Conservation (phyloP, 2,329 filamentous ascomycete genomes). For the Hypocreales sp. region DNA sequence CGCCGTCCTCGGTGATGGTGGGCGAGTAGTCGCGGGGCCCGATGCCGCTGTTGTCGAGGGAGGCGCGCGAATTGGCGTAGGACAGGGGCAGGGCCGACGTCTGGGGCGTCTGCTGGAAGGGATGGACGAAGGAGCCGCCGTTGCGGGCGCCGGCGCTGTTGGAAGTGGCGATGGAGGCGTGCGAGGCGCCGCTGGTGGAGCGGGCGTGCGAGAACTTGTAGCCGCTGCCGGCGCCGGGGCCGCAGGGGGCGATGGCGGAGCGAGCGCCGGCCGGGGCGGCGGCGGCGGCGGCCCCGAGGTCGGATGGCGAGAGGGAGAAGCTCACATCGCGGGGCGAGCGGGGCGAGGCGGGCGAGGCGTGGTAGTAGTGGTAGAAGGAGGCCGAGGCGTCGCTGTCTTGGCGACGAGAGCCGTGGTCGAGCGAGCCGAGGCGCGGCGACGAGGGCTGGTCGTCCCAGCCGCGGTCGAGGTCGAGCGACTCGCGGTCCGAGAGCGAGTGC, state of each 20-base stretch:
- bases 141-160: constrained; percentile 27
- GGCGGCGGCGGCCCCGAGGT: constrained; percentile 11
- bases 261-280: not conserved
- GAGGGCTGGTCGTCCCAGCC: constrained; percentile 37
- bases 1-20: constrained; percentile 37
- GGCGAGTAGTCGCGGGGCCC: constrained; percentile 35
- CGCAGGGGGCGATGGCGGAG: not conserved
- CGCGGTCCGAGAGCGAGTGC: constrained; percentile 35
- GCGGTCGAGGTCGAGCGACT: constrained; percentile 45
- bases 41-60: constrained; percentile 24
- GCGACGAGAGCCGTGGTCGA: constrained; percentile 6
- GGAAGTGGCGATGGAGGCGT: constrained; percentile 38
- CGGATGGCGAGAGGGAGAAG: constrained; percentile 25
- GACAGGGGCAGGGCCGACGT: constrained; percentile 44
- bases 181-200: constrained; percentile 42
- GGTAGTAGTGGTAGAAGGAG: constrained; percentile 10
- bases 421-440: constrained; percentile 3
- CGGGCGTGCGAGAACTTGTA: constrained; percentile 37
- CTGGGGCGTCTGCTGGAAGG: constrained; percentile 48
- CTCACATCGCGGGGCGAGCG: constrained; percentile 24
- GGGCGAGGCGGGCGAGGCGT: not conserved
- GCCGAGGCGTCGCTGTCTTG: constrained; percentile 7
- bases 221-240: constrained; percentile 1
- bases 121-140: constrained; percentile 40
- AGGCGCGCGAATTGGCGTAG: constrained; percentile 40